Conservation (phyloP, 1,284 basidiomycete species). For the Amylostereum chailletii region DNA sequence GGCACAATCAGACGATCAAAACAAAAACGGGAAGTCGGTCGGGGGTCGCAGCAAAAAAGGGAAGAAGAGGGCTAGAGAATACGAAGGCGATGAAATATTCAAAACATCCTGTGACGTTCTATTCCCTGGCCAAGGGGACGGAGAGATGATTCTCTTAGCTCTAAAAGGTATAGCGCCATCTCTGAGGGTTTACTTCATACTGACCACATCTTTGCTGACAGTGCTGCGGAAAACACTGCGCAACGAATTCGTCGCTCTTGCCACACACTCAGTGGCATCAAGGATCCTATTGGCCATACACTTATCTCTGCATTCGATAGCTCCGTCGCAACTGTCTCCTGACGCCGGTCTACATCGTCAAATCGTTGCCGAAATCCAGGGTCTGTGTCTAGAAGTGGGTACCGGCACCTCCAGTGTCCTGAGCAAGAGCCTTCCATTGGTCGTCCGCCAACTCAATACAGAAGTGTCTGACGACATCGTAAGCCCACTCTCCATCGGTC, state of each 20-base stretch:
- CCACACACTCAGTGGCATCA: conserved; percentile 48
- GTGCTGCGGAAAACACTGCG: conserved; percentile 41
- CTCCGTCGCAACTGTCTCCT: conserved; percentile 45
- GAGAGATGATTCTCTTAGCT: conserved; percentile 43
- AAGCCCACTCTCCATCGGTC: conserved; percentile 1
- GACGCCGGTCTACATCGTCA: conserved; percentile 38
- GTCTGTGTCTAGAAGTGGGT: conserved; percentile 37
- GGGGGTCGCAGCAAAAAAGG: conserved; percentile 41
- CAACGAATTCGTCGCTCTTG: conserved; percentile 38
- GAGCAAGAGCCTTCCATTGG: conserved; percentile 50
- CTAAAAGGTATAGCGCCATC: conserved; percentile 46
- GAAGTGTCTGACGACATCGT: conserved; percentile 5
- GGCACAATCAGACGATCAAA: conserved; percentile 23
- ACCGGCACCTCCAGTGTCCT: conserved; percentile 46
- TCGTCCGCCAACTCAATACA: conserved; percentile 23
- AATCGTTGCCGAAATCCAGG: conserved; percentile 36
- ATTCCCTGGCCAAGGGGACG: conserved; percentile 41
- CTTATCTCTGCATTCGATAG: conserved; percentile 45
- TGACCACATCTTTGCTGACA: conserved; percentile 19
- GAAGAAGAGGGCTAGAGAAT: conserved; percentile 69
- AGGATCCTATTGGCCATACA: conserved; percentile 51
- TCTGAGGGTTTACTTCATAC: not conserved
- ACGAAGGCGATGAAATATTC: conserved; percentile 75
- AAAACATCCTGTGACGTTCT: conserved; percentile 40
- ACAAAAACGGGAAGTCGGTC: conserved; percentile 14